phyloP scores from a whole-genome alignment of 2,329 filamentous ascomycete genomes.

The Graphilbum fragrans region DNA sequence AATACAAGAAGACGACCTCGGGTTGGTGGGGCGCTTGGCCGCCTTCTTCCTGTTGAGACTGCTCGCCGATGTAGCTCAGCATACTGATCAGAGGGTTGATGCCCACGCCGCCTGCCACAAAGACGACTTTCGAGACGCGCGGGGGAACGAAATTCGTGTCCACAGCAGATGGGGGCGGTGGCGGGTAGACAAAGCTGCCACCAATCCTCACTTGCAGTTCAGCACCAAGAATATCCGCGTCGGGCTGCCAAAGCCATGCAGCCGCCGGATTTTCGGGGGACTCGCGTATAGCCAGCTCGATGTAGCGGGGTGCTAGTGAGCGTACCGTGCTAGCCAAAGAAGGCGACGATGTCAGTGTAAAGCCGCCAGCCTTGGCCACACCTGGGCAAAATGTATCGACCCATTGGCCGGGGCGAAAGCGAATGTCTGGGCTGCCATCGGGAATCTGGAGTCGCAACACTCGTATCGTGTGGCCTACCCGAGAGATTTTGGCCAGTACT shows the following conservation, averaged over 20 bases:
- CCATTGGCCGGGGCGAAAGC: constrained; percentile 79
- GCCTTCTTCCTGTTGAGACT: constrained; percentile 10
- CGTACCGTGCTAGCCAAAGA: constrained; percentile 26
- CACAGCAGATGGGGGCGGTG: constrained; percentile 14
- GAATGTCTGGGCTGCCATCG: constrained; percentile 27
- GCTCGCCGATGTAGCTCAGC: constrained; percentile 44
- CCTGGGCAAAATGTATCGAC: constrained; percentile 68
- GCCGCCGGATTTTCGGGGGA: constrained; percentile 61
- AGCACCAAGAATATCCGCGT: constrained; percentile 40
- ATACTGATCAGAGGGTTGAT: constrained; percentile 75
- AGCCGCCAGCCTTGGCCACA: constrained; percentile 62
- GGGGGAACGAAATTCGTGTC: constrained; percentile 22
- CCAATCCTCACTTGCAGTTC: constrained; percentile 60
- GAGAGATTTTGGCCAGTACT: constrained; percentile 44
- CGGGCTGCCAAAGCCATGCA: constrained; percentile 57
- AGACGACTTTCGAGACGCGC: constrained; percentile 42
- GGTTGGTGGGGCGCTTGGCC: constrained; percentile 4
- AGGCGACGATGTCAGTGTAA: constrained; percentile 75
- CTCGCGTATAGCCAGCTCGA: constrained; percentile 70
- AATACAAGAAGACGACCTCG: constrained; percentile 53
- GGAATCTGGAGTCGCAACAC: constrained; percentile 54
- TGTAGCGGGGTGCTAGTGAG: constrained; percentile 36
- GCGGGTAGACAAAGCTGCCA: constrained; percentile 68
- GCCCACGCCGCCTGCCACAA: constrained; percentile 72
- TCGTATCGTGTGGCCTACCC: constrained; percentile 55